Conservation (phyloP, 495 filamentous ascomycete genomes). For the Daldinia vernicosa region DNA sequence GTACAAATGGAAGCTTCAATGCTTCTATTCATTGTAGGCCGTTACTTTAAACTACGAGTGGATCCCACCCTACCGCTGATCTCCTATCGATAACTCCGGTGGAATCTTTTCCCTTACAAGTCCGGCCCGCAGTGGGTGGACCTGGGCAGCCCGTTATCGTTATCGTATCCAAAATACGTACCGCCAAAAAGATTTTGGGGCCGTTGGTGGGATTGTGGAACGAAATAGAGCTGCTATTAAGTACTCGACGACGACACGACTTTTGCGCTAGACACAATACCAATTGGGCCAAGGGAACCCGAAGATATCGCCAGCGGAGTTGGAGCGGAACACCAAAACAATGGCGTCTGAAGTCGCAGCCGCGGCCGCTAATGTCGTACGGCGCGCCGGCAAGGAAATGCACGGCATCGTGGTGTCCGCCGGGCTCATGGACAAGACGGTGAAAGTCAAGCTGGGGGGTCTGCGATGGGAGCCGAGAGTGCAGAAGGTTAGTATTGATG, state of each 20-base stretch:
- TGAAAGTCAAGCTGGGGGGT: conserved; percentile 70
- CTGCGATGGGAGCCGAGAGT: conserved; percentile 69
- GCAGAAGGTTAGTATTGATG: conserved; percentile 58
- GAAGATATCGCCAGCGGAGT: background rate
- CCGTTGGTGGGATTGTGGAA: background rate
- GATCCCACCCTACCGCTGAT: background rate
- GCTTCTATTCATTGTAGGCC: background rate
- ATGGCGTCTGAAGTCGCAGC: conserved; percentile 49
- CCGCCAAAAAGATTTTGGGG: conserved; percentile 5
- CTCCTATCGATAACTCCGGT: conserved; percentile 13
- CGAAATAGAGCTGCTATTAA: background rate
- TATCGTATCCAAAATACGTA: background rate
- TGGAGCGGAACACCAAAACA: conserved; percentile 1
- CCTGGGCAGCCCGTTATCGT: too few relatives aligned
- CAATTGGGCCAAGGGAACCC: background rate
- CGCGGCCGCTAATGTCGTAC: conserved; percentile 41
- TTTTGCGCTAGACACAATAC: background rate
- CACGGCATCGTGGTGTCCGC: conserved; percentile 72
- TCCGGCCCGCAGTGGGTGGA: background rate
- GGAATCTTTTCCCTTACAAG: conserved; percentile 12
- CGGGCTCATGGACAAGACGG: conserved; percentile 74
- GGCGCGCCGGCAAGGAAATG: conserved; percentile 47
- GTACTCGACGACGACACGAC: background rate
- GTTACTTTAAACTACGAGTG: background rate
- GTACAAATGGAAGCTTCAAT: too few relatives aligned